A percentile compares a stretch with the other conserved stretches of the same genome.
phyloP scores from a whole-genome alignment of 495 filamentous ascomycete genomes.

The Chaetomium cochliodes region DNA sequence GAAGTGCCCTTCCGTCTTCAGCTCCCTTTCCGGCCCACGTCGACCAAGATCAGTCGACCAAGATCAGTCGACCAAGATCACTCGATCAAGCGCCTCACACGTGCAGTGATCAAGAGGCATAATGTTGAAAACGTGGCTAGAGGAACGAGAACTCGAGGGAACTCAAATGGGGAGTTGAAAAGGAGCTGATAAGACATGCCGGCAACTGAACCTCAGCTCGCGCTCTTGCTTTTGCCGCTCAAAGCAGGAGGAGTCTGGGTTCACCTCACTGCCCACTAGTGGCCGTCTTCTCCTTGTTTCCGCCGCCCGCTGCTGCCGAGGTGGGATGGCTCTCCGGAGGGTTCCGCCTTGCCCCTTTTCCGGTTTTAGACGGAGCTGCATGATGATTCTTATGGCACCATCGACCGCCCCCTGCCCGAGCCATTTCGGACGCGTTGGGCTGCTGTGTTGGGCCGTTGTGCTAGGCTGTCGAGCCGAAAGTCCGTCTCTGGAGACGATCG shows the following conservation, averaged over 20 bases:
- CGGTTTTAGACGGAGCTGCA: background rate
- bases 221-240: too few species aligned
- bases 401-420: background rate
- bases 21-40: too few species aligned
- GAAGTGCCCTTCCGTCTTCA: too few species aligned
- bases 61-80: too few species aligned
- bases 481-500: background rate
- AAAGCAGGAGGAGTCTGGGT: too few species aligned
- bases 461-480: background rate
- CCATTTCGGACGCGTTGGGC: background rate
- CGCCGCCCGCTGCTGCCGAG: background rate
- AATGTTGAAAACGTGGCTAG: background rate
- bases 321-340: background rate
- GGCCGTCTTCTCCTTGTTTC: background rate
- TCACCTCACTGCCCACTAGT: background rate
- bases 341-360: background rate
- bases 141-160: too few species aligned
- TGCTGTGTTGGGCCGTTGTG: background rate
- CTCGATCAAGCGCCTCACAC: background rate
- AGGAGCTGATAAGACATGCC: too few species aligned
- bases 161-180: too few species aligned
- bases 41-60: too few species aligned
- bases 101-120: background rate
- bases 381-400: background rate
- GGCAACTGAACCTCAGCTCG: too few species aligned